These are phyloP conservation scores for Rutstroemia sp. DNA, from an alignment of 2,329 filamentous ascomycete species.

Conservation along the genomic window DNA sequence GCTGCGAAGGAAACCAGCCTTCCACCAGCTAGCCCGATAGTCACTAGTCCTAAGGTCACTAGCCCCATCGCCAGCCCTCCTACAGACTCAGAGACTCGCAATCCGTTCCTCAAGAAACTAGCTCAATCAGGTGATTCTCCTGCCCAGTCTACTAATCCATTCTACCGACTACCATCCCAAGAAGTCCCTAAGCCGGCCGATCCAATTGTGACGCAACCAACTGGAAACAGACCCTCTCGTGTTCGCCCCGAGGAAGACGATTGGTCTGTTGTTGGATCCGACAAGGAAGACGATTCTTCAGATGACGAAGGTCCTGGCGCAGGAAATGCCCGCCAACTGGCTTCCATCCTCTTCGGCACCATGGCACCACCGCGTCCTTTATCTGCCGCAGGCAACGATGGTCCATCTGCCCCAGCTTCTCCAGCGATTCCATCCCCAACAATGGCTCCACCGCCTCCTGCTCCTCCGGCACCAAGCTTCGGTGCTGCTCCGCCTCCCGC, in stretches of 20 bases:
- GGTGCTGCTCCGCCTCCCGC: conserved; percentile 34
- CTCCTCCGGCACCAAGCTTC: conserved; percentile 39
- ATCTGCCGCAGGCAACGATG: conserved; percentile 70
- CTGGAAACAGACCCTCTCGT: conserved; percentile 42
- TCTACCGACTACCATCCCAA: conserved; percentile 75
- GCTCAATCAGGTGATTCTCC: conserved; percentile 50
- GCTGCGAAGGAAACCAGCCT: conserved; percentile 19
- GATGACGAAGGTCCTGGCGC: conserved; percentile 74
- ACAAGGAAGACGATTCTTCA: conserved; percentile 64
- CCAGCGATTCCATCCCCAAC: conserved; percentile 33
- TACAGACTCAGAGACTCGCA: conserved; percentile 73
- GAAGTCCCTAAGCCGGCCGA: conserved; percentile 37
- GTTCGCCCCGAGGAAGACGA: conserved; percentile 63
- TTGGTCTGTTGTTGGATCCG: conserved; percentile 75
- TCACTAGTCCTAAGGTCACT: not conserved
- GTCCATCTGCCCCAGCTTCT: conserved; percentile 35
- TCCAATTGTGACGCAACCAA: conserved; percentile 35
- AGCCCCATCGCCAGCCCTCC: conserved; percentile 40
- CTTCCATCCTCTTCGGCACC: conserved; percentile 90
- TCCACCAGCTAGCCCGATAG: conserved; percentile 10
- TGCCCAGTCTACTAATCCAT: conserved; percentile 83
- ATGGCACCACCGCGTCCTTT: conserved; percentile 91
- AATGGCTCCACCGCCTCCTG: conserved; percentile 36
- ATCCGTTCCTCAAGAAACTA: conserved; percentile 91
- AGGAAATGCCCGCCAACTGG: conserved; percentile 81